Evolutionary conservation across 2,329 filamentous ascomycete species (phyloP).

Genomic region (Fusarium burgessii): DNA sequence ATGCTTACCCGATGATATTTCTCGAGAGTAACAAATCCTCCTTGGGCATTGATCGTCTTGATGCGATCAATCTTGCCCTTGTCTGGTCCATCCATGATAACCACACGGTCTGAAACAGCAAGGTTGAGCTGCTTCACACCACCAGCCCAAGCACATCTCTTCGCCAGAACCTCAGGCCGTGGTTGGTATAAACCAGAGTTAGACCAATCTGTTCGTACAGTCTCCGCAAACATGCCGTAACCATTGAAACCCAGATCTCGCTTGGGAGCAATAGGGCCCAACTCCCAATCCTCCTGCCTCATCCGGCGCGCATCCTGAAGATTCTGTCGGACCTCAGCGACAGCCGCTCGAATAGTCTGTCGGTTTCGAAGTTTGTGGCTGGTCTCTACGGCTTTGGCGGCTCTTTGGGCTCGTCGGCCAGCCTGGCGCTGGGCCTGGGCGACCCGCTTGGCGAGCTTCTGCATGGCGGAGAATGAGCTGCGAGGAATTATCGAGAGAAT

Average conservation of each 20-base stretch:
- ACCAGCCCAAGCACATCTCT: conserved; percentile 67
- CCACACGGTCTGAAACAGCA: conserved; percentile 80
- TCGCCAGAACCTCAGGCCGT: conserved; percentile 53
- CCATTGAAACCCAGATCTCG: conserved; percentile 74
- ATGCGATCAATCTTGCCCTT: conserved; percentile 88
- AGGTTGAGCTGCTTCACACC: conserved; percentile 70
- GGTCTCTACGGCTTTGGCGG: conserved; percentile 48
- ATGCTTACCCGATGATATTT: conserved; percentile 72
- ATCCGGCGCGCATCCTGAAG: conserved; percentile 59
- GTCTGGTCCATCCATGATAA: conserved; percentile 81
- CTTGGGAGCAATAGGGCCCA: conserved; percentile 83
- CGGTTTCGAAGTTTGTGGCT: conserved; percentile 49
- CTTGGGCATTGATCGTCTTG: conserved; percentile 63
- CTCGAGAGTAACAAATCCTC: conserved; percentile 71
- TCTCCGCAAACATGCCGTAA: conserved; percentile 67
- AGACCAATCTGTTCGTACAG: conserved; percentile 53
- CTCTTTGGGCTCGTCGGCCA: conserved; percentile 59
- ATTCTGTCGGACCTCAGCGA: conserved; percentile 51
- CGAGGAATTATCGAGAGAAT: conserved; percentile 16
- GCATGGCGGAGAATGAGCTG: conserved; percentile 63
- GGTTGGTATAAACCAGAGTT: conserved; percentile 48
- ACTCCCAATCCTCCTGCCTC: conserved; percentile 80
- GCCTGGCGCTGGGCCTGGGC: conserved; percentile 75
- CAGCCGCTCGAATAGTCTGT: conserved; percentile 48
- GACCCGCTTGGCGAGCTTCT: conserved; percentile 76